Evolutionary conservation across 352 stramenopile species (phyloP), one percentile per base, ranked within the genome.

Genomic region (Phytophthora capsici): DNA sequence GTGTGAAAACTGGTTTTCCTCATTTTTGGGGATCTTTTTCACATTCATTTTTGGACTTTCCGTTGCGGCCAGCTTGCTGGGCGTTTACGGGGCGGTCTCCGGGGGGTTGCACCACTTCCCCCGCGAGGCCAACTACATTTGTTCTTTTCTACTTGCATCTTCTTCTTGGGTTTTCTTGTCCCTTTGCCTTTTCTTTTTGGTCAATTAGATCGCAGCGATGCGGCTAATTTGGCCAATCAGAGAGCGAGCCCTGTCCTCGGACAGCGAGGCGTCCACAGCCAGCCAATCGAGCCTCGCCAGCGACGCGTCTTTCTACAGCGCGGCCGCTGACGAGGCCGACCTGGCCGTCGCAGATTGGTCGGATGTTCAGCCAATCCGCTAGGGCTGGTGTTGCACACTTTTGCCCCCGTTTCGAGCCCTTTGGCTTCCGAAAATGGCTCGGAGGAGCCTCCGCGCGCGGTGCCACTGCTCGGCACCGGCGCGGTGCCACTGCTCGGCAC

Each of bases 261-360:
- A 66, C 26, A 58, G 47, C 26, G 47, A 65, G 36, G 14, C n/a
- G 14, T 65, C 57, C 12, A 66, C 47, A 25, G 47, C 46, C 47
- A 65, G 46, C 23, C 47, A 53, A 12, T 65, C 57, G 2, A 58
- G 47, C 12, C 57, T 57, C 17, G 57, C 14, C 58, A 67, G 34
- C 40, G 40, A 60, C 13, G 52, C 17, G 52, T 60, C 52, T 23
- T 60, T 60, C 6, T 51, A 60, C 25, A 36, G 14, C 40, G 52
- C 52, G 36, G 2, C 8, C 14, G 28, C 9, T 32, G 16, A 41
- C 34, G 13, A 9, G 13, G 16, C 34, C 34, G 34, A 28, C 7
- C 1, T 28, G 25, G 25, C 25, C 4, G 25, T 28, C 25, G 25
- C 25, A 6, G 25, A 28, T n/a, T n/a, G n/a, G n/a, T n/a, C n/a